Base-by-base conservation (phyloP, 306 rosid species). In the Rubus parviflorus region DNA sequence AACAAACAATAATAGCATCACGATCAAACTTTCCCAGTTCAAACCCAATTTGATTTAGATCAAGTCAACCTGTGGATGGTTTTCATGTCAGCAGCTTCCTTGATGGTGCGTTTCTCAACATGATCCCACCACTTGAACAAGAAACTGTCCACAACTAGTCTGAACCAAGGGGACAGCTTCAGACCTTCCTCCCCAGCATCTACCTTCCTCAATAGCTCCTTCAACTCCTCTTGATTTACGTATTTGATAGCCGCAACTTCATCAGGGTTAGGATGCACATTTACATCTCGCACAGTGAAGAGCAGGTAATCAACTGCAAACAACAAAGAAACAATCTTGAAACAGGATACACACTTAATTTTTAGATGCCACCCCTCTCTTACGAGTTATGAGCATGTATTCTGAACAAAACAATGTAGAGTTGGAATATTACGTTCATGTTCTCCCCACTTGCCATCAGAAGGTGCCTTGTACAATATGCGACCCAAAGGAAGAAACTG, bases 361-460 rank as follows among this genome's bases (percentile, higher is more conserved):
- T 4, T 5, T 42, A 42, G 46, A 42, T 0, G 46, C 4, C 46
- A 42, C 6, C 46, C 20, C 45, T 2, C 12, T 64, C 14, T 7
- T 8, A 15, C 6, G 19, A 62, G 68, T 35, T 6, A 4, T 25
- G 65, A 60, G 65, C 38, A 16, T 38, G 41, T 35, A 17, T 30
- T 8, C 9, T 65, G 30, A 47, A 68, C 3, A 23, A 40, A 69
- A 52, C 70, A 53, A 54, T 4, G 15, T 46, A 6, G 12, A 52
- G 83, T 72, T 43, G 23, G 76, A 77, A 74, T 84, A 77, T 89
- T 88, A 95, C 99, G 78, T 87, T 96, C 99, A 77, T 96, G 99
- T 83, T 96, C 99, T 75, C 99, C 99, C 99, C 99, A 96, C 83
- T 91, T 91, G 82, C 97, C 96, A 72, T 96, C 98, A 73, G 99